A percentile compares a stretch with the other conserved stretches of the same genome.
phyloP scores from a whole-genome alignment of 352 stramenopile genomes.

The Phytophthora pluvialis region DNA sequence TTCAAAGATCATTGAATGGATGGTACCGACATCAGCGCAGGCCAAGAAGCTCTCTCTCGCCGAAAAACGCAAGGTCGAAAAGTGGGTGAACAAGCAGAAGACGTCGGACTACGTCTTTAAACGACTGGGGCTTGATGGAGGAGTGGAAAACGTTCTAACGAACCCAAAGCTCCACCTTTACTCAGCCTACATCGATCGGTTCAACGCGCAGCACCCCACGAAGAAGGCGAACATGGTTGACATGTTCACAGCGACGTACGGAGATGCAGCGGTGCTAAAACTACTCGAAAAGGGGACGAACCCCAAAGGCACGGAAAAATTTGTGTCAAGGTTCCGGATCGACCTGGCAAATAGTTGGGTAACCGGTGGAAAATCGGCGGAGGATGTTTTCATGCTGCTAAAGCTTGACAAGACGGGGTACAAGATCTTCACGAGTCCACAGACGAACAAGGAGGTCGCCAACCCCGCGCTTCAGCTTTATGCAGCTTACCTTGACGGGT shows the following conservation, averaged over 20 bases:
- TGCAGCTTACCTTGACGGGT: neutral
- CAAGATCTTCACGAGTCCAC: neutral
- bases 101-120: conserved; percentile 2
- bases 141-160: conserved; percentile 1
- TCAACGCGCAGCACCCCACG: conserved; percentile 13
- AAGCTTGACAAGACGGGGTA: conserved; percentile 4
- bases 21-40: neutral
- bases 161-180: conserved; percentile 12
- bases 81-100: conserved; percentile 5
- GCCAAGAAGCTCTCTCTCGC: neutral
- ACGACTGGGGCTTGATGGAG: neutral
- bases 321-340: neutral
- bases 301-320: neutral
- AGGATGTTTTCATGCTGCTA: conserved; percentile 8
- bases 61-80: neutral
- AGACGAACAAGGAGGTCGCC: neutral
- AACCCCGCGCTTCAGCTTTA: conserved; percentile 1
- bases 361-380: neutral
- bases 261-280: conserved; percentile 1
- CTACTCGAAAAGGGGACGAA: neutral
- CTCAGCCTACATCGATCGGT: neutral
- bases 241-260: conserved; percentile 14
- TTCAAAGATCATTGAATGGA: conserved; percentile 1
- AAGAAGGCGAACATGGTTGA: conserved; percentile 7
- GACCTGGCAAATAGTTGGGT: conserved; percentile 1